Percentiles rank a stretch among this genome's conserved stretches.
Conservation (phyloP, 176 grass and related monocot species). For the Rhynchospora tenuis region DNA sequence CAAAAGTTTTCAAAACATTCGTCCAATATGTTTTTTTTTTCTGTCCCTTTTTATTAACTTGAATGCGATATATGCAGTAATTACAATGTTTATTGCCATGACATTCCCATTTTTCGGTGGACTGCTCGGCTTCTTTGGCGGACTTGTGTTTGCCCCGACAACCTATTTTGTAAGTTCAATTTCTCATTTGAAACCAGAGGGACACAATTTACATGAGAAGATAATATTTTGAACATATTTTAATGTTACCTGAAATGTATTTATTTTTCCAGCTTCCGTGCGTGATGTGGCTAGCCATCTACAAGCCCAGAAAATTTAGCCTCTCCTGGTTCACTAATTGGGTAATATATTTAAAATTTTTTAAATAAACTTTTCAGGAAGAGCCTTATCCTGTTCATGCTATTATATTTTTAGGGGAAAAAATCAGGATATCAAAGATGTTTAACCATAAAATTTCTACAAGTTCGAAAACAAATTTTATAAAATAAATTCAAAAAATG, state of each 20-base stretch:
- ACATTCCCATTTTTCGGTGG: slow-evolving; percentile 83
- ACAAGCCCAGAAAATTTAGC: slow-evolving; percentile 66
- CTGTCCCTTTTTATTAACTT: background rate
- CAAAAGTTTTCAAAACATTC: background rate
- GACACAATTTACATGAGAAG: background rate
- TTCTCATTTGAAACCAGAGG: background rate
- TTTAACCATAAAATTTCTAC: background rate
- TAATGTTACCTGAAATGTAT: background rate
- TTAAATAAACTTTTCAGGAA: background rate
- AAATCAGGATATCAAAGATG: background rate
- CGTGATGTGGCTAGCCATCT: slow-evolving; percentile 80
- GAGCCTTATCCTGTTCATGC: background rate
- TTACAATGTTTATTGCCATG: slow-evolving; percentile 90
- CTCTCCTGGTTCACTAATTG: slow-evolving; percentile 84
- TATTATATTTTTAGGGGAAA: background rate
- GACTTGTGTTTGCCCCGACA: slow-evolving; percentile 71
- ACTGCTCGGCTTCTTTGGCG: slow-evolving; percentile 80
- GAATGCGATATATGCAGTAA: slow-evolving; percentile 34
- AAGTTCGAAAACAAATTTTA: too few relatives aligned
- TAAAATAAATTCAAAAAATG: too few relatives aligned
- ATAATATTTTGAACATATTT: slow-evolving; percentile 3
- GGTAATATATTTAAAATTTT: slow-evolving; percentile 36
- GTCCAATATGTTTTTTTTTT: background rate
- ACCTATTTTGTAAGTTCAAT: slow-evolving; percentile 65
- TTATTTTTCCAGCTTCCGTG: slow-evolving; percentile 60